Evolutionary conservation across 2,329 filamentous ascomycete genomes (phyloP).

Genomic region (Paracoccidioides lutzii): DNA sequence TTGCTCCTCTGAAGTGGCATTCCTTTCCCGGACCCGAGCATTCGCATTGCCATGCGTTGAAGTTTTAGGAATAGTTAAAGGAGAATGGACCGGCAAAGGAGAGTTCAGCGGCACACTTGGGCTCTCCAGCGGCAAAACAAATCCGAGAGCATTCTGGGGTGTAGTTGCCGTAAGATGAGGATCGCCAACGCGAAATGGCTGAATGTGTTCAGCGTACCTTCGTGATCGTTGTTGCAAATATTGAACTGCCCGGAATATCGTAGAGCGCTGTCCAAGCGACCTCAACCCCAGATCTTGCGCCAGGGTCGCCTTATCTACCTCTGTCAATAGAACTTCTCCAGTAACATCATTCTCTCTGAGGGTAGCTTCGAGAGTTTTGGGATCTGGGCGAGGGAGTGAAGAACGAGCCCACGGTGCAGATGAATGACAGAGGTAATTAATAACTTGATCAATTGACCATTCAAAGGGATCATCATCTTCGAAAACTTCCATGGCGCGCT

Average conservation of each 20-base stretch:
- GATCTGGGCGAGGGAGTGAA: constrained; percentile 37
- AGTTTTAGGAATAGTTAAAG: background rate
- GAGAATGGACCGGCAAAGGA: background rate
- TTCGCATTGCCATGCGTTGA: background rate
- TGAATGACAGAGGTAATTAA: constrained; percentile 49
- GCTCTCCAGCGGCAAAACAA: background rate
- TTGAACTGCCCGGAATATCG: constrained; percentile 45
- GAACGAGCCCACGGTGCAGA: constrained; percentile 31
- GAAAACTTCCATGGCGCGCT: background rate
- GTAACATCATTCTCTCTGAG: constrained; percentile 53
- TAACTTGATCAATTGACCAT: constrained; percentile 58
- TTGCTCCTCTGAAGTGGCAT: background rate
- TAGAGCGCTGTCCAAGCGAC: constrained; percentile 45
- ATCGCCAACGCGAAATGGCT: background rate
- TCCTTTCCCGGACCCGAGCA: background rate
- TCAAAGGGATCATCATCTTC: constrained; percentile 51
- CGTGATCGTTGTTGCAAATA: constrained; percentile 42
- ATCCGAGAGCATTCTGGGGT: background rate
- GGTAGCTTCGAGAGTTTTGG: constrained; percentile 38
- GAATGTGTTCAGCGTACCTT: constrained; percentile 30
- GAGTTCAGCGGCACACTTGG: background rate
- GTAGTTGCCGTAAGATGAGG: constrained; percentile 1
- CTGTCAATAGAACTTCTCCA: constrained; percentile 50
- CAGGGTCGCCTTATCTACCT: constrained; percentile 38
- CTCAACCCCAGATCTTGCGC: constrained; percentile 46